A percentile compares a stretch with the other conserved stretches of the same genome.
These are phyloP conservation scores for Colletotrichum tabaci DNA, from an alignment of 2,329 filamentous ascomycete genomes.

Conservation along the genomic window DNA sequence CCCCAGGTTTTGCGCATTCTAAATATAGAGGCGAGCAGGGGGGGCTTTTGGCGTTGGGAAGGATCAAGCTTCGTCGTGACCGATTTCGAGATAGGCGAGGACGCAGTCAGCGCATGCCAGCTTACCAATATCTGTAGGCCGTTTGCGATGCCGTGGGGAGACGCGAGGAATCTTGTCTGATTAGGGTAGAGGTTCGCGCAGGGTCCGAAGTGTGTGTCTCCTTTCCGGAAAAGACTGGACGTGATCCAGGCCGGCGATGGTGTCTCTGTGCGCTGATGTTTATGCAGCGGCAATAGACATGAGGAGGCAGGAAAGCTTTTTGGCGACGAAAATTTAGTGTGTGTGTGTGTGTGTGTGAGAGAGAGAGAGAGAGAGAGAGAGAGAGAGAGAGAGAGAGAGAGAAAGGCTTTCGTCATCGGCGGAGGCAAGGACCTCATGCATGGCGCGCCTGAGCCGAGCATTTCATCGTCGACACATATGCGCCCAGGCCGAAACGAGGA, in stretches of 20 bases:
- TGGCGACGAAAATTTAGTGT: too few relatives aligned
- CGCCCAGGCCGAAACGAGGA: not conserved
- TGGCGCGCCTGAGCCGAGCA: not conserved
- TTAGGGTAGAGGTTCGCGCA: not conserved
- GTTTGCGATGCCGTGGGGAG: not conserved
- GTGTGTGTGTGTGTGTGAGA: too few relatives aligned
- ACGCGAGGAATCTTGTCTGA: not conserved
- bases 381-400: too few relatives aligned
- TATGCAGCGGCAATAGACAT: too few relatives aligned
- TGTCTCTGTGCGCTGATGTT: not conserved
- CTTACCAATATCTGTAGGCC: not conserved
- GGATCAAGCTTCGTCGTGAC: not conserved
- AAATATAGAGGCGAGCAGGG: conserved; percentile 16
- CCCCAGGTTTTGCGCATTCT: conserved; percentile 21
- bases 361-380: too few relatives aligned
- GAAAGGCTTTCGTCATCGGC: not conserved
- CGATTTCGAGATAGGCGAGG: not conserved
- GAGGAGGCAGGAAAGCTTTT: not conserved
- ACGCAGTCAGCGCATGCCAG: not conserved
- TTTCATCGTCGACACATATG: not conserved
- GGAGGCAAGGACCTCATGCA: not conserved
- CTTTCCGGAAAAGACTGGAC: not conserved
- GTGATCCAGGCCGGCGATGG: not conserved
- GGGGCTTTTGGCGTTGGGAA: not conserved
- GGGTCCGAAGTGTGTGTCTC: not conserved